Conservation (phyloP, 768 basidiomycete species). For the Termitomyces sp. region DNA sequence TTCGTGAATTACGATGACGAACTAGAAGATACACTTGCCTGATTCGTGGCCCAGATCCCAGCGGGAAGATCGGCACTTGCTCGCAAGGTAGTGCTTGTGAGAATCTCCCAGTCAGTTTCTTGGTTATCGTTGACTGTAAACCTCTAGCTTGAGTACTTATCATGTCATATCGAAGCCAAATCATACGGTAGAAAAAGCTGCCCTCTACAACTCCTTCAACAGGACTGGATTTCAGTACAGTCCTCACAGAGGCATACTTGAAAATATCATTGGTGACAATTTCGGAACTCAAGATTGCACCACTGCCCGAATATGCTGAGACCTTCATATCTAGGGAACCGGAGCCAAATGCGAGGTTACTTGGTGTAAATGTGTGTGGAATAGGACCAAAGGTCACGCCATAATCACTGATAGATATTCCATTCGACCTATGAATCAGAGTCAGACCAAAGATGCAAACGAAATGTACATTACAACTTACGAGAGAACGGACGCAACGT, state of each 20-base stretch:
- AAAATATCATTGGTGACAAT: constrained; percentile 22
- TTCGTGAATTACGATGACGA: not conserved
- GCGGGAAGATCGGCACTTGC: constrained; percentile 21
- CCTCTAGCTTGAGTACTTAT: not conserved
- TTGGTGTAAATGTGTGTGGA: constrained; percentile 20
- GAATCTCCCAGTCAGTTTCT: constrained; percentile 28
- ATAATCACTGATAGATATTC: constrained; percentile 24
- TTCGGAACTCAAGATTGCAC: constrained; percentile 23
- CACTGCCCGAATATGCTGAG: constrained; percentile 22
- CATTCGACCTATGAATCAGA: constrained; percentile 13
- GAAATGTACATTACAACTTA: constrained; percentile 3
- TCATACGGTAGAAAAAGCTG: constrained; percentile 29
- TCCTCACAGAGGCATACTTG: constrained; percentile 28
- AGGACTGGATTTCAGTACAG: constrained; percentile 27
- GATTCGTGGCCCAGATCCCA: constrained; percentile 33
- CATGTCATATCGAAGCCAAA: not conserved
- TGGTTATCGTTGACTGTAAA: constrained; percentile 22
- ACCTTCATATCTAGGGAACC: constrained; percentile 29
- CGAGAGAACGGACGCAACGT: constrained; percentile 19
- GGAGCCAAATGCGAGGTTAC: constrained; percentile 24
- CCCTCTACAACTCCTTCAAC: constrained; percentile 28
- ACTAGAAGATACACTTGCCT: constrained; percentile 12
- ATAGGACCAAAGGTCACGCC: constrained; percentile 14
- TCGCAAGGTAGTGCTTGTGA: constrained; percentile 26
- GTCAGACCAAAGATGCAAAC: not conserved